Conservation (phyloP, 208 protist genomes). For the Wallacemonas sp. region DNA sequence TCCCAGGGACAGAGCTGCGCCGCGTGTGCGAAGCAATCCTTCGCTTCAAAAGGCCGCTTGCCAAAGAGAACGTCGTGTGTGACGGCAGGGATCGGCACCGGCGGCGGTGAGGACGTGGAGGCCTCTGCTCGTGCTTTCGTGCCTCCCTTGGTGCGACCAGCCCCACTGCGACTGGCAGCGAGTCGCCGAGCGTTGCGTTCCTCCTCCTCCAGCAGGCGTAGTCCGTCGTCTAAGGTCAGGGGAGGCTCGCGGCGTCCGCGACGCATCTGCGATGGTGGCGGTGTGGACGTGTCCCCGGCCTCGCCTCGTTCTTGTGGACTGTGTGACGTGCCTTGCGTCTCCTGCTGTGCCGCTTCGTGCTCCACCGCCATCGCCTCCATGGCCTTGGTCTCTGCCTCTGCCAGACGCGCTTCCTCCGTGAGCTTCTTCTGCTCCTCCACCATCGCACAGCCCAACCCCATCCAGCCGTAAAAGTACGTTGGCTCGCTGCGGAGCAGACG, state of each 20-base stretch:
- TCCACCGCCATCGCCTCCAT: background rate
- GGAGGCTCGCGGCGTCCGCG: slow-evolving; percentile 3
- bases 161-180: too few relatives aligned
- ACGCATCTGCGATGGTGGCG: background rate
- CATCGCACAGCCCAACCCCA: slow-evolving; percentile 26
- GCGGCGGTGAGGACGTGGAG: background rate
- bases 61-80: slow-evolving; percentile 29
- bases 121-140: background rate
- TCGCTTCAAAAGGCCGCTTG: slow-evolving; percentile 26
- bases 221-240: slow-evolving; percentile 9
- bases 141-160: background rate
- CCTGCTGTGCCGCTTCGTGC: background rate
- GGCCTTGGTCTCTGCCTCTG: background rate
- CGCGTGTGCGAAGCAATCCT: slow-evolving; percentile 28
- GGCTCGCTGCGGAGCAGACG: slow-evolving; percentile 21
- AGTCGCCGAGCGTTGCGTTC: background rate
- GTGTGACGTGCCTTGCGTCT: too few relatives aligned
- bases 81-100: slow-evolving; percentile 2
- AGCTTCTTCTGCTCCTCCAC: slow-evolving; percentile 25
- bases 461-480: slow-evolving; percentile 25
- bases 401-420: slow-evolving; percentile 6
- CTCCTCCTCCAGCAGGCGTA: slow-evolving; percentile 9
- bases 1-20: slow-evolving; percentile 20
- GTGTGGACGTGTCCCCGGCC: background rate
- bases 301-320: background rate